Percentiles rank a stretch among this genome's conserved stretches.
Evolutionary conservation across 2,329 filamentous ascomycete genomes (phyloP).

Genomic region (Dendrostoma leiphaemia): DNA sequence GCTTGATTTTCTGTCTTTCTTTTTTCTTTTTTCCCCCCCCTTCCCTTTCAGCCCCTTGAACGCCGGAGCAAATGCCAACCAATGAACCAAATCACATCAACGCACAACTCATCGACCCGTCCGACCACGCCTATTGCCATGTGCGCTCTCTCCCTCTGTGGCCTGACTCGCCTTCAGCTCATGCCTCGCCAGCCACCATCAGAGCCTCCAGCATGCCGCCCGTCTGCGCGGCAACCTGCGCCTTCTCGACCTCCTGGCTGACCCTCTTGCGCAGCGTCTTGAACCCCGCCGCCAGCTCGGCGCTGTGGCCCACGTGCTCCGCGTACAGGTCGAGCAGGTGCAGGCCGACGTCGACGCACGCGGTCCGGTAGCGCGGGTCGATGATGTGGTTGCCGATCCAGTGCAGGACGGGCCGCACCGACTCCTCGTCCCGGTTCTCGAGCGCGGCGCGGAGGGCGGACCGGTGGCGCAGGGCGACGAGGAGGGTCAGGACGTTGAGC

Average conservation of each 20-base stretch:
- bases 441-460: conserved; percentile 81
- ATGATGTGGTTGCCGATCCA: conserved; percentile 81
- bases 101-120: background rate
- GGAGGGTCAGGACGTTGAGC: conserved; percentile 68
- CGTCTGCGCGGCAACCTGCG: conserved; percentile 78
- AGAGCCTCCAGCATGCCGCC: conserved; percentile 81
- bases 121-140: background rate
- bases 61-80: conserved; percentile 17
- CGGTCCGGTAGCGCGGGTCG: conserved; percentile 75
- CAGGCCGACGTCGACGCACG: conserved; percentile 81
- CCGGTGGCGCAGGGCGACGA: conserved; percentile 83
- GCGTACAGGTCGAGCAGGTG: conserved; percentile 85
- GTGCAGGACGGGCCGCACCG: conserved; percentile 76
- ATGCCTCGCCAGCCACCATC: conserved; percentile 41
- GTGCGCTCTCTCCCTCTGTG: background rate
- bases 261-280: conserved; percentile 69
- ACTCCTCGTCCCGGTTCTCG: conserved; percentile 74
- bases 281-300: conserved; percentile 70
- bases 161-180: background rate
- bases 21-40: background rate
- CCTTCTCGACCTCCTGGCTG: conserved; percentile 73
- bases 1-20: background rate
- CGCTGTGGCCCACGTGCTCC: conserved; percentile 71
- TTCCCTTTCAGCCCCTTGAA: conserved; percentile 10
- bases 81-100: background rate